Evolutionary conservation across 1,284 basidiomycete species (phyloP).

Genomic region (Heterobasidion irregulare): DNA sequence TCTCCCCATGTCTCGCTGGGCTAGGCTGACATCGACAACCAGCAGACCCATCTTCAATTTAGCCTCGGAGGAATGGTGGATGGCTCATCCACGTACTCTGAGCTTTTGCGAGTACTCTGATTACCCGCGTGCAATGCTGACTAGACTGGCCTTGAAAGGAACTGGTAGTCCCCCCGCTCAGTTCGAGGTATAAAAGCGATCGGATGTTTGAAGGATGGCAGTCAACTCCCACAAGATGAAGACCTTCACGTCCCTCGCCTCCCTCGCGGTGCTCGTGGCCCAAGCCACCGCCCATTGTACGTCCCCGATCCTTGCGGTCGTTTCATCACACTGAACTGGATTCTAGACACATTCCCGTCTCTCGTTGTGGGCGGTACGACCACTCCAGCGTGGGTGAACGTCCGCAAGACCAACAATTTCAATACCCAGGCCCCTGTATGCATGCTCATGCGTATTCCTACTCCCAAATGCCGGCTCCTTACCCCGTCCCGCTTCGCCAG

Average conservation of each 20-base stretch:
- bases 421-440: constrained; percentile 29
- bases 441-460: background rate
- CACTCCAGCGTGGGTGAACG: constrained; percentile 30
- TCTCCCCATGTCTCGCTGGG: background rate
- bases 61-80: too few species aligned
- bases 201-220: background rate
- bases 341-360: constrained; percentile 31
- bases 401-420: constrained; percentile 36
- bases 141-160: too few species aligned
- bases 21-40: too few species aligned
- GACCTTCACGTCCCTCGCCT: constrained; percentile 1
- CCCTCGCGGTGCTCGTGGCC: background rate
- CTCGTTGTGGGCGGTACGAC: constrained; percentile 28
- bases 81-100: too few species aligned
- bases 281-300: constrained; percentile 3
- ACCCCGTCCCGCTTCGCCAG: background rate
- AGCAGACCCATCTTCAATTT: too few species aligned
- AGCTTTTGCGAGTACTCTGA: too few species aligned
- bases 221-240: background rate
- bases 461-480: background rate
- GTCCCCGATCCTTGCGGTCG: background rate
- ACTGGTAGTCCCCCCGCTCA: background rate
- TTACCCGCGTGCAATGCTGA: too few species aligned
- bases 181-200: background rate
- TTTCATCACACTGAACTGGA: background rate